Base-by-base conservation (phyloP, 108 stramenopile species). In the Stephanodiscus minutulus region DNA sequence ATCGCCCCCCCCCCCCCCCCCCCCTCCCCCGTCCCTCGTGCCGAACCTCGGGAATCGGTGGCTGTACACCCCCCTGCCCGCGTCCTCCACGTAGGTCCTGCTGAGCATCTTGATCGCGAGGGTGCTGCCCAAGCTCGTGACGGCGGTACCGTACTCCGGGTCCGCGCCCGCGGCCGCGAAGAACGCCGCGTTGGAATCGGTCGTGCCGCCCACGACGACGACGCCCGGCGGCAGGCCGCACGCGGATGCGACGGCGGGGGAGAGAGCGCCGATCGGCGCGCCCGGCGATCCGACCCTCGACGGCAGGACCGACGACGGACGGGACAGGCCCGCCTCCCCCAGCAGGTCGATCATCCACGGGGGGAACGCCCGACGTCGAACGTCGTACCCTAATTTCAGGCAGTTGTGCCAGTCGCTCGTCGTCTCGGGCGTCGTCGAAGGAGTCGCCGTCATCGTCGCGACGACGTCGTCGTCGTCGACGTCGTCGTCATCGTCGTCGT, bases 181-280 rank as follows among this genome's bases (percentile, higher is more conserved):
- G 66, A 97, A 97, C 12, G 96, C 94, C 11, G 97, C 96, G 73
- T 96, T 96, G 68, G 90, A 91, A 75, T 96, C 95, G 12, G 95
- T 96, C 9, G 97, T 97, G 18, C 96, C 96, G 53, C 93, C 97
- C 17, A 95, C 93, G 47, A 97, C 57, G 5, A 86, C 66, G 15
- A 86, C 82, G 33, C 69, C 50, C 41, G 55, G 29, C 15, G 88
- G 69, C 11, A 97, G 48, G 46, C 91, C 91, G 52, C 83, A 87
- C 28, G 77, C 64, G 11, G 67, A 44, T 3, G 88, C 88, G 12
- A 89, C 59, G 5, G 61, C 22, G 9, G 69, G 60, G 52, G 88
- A 87, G 52, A 97, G 84, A n/a, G 67, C 61, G 4, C 94, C 94
- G 25, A 94, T 67, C 10, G 82, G 85, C 57, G 83, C 82, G 27